A percentile compares a stretch with the other conserved stretches of the same genome.
These are phyloP conservation scores for Protomyces macrosporus DNA, from an alignment of 1,139 yeast species.

Conservation along the genomic window DNA sequence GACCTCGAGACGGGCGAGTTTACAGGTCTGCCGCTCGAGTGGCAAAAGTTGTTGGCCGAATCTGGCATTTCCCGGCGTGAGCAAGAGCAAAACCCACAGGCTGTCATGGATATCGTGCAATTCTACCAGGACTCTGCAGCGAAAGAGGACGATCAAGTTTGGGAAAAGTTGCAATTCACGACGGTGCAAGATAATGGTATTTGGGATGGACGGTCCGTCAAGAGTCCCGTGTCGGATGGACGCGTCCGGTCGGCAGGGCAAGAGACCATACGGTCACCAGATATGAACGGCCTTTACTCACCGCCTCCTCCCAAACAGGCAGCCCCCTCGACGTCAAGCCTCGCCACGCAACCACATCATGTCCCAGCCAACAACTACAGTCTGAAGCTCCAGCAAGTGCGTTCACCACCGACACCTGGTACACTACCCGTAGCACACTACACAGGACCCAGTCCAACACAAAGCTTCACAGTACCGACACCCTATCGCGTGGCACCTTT, in stretches of 20 bases:
- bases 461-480: background rate
- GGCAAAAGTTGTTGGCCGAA: slow-evolving; percentile 78
- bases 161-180: slow-evolving; percentile 14
- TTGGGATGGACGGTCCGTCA: slow-evolving; percentile 4
- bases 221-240: background rate
- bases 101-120: slow-evolving; percentile 86
- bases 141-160: slow-evolving; percentile 31
- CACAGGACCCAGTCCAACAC: background rate
- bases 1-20: slow-evolving; percentile 78
- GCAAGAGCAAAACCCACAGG: slow-evolving; percentile 87
- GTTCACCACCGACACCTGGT: background rate
- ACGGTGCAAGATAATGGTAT: background rate
- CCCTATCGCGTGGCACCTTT: background rate
- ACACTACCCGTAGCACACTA: background rate
- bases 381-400: background rate
- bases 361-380: background rate
- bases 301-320: background rate
- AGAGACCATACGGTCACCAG: background rate
- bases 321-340: background rate
- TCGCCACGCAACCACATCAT: background rate
- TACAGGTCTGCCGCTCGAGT: slow-evolving; percentile 85
- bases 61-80: slow-evolving; percentile 82
- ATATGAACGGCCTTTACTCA: background rate
- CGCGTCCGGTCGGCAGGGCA: background rate
- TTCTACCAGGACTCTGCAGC: slow-evolving; percentile 46